Evolutionary conservation across 2,329 filamentous ascomycete species (phyloP), one percentile per base, ranked within the genome.

Genomic region (Sclerotinia spermophila): DNA sequence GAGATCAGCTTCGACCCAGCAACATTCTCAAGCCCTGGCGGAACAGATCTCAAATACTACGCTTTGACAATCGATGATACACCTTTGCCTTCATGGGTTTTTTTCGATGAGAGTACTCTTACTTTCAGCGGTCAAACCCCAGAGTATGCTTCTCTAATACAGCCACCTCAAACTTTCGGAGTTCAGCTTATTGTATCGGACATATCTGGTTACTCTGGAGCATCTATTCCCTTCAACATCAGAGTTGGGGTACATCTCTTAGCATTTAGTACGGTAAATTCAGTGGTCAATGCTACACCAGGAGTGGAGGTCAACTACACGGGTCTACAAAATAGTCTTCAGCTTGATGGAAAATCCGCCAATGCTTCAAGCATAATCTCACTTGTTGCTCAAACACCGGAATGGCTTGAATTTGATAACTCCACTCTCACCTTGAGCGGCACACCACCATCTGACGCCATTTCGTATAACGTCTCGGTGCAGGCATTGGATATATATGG

Each of bases 81-180:
- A n/a, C 93, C 94, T 48, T 82, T 97, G 48, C 94, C 94, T 30
- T 90, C 93, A 0, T 97, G 94, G 94, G 83, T 97, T 59, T 82
- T 82, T n/a, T 97, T 97, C 77, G 86, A 96, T 75, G 78, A 86
- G 1, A 78, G 78, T 2, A 83, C 81, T 0, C 81, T 97, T 53
- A 85, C 84, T 0, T 96, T 97, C 76, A 87, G 86, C 1, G 94
- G 94, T 35, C 86, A 81, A 45, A 91, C 90, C 2, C 93, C 93
- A 1, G 82, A 88, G 0, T 83, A 89, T 61, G 85, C 87, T 71
- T 88, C 87, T 40, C 82, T 90, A 15, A 81, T 88, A 48, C 86
- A 90, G 44, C 88, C 89, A 11, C 90, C 93, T 5, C 90, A 96
- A 77, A 86, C 83, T 0, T 96, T 94, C 76, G 85, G 85, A 30